Base-by-base conservation (phyloP, 768 basidiomycete species). In the Mycena capillaripes region DNA sequence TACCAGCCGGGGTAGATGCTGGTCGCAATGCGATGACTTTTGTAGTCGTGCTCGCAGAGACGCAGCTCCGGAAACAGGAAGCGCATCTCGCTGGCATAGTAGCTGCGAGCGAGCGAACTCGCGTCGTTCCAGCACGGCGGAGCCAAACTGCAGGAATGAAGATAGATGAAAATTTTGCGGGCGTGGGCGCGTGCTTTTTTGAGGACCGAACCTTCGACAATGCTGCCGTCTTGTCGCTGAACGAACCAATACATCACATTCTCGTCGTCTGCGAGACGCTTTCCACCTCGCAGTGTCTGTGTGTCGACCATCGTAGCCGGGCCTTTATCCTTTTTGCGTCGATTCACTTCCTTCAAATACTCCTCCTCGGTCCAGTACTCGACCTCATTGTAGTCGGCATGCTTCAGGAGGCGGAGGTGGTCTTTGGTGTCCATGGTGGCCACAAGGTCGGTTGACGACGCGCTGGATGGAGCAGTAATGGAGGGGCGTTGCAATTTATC, bases 201-300 rank as follows among this genome's bases (percentile, higher is more conserved):
- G 32, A 1, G 21, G 27, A 2, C 34, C 8, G 23, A 23, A 3
- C 59, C 59, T 6, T 25, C 5, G 25, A 69, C 23, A 2, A 12
- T 0, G 12, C 21, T 25, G 23, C 68, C 68, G 36, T 69, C 38
- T n/a, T 61, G 12, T 12, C 23, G n/a, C 3, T 53, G 11, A 8
- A 69, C 16, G 38, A 55, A 69, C 60, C 58, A 69, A 4, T 17
- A 23, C 68, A 62, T 61, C 0, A 69, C 60, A 16, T 69, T 69
- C 52, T 62, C 59, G 52, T 62, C 59, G 32, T 62, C 60, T 21
- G 12, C 66, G 16, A 66, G 55, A 11, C 66, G 67, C 5, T 32
- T 23, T 1, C 19, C 21, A 10, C 67, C 67, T 5, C 58, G 67
- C 12, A 3, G 14, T 1, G 50, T 14, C 14, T 42, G 16, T 17